phyloP scores from a whole-genome alignment of 2,329 filamentous ascomycete species.

The Penicillium sp. region DNA sequence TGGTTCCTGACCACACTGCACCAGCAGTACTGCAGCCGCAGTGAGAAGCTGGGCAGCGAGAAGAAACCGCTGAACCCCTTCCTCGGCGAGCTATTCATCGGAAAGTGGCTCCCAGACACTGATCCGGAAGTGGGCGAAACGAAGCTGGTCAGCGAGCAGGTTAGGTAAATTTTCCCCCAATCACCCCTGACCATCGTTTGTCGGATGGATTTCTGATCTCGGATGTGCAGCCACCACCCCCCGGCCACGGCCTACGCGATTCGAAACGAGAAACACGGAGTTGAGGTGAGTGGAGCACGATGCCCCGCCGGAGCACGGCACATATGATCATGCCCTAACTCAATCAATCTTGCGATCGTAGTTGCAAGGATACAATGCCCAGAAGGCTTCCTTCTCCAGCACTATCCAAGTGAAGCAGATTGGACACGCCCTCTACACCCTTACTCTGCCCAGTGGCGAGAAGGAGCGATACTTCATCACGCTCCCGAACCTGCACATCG shows the following conservation, averaged over 20 bases:
- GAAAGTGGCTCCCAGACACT: constrained; percentile 73
- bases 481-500: constrained; percentile 85
- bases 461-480: constrained; percentile 83
- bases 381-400: constrained; percentile 90
- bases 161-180: too few species aligned
- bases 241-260: constrained; percentile 94
- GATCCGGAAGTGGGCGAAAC: constrained; percentile 68
- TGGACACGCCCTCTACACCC: constrained; percentile 78
- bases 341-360: constrained; percentile 19
- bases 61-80: constrained; percentile 99
- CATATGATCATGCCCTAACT: not conserved
- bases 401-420: constrained; percentile 96
- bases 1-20: constrained; percentile 95
- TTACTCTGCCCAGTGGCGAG: constrained; percentile 57
- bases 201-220: not conserved
- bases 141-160: constrained; percentile 87
- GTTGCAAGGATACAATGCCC: constrained; percentile 83
- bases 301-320: not conserved
- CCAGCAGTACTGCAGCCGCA: constrained; percentile 73
- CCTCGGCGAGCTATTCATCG: constrained; percentile 88
- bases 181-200: too few species aligned
- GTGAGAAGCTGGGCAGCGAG: constrained; percentile 81
- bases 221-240: constrained; percentile 68
- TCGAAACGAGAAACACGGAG: constrained; percentile 77
- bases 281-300: constrained; percentile 48